Conservation (phyloP, 768 basidiomycete species). For the Leccinum pellstonianum region DNA sequence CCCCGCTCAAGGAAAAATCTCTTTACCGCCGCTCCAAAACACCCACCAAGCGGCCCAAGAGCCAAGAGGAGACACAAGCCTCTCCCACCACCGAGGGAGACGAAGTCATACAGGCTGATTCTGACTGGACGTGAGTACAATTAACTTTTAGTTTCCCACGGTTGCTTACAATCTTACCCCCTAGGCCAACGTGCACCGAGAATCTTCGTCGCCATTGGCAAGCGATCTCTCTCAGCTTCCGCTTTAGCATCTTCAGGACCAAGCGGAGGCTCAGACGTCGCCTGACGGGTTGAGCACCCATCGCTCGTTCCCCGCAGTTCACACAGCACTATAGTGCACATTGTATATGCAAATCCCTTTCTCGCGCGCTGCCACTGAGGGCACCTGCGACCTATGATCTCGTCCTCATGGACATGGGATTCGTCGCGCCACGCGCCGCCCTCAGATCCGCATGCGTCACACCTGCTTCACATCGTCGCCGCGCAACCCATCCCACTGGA, state of each 20-base stretch:
- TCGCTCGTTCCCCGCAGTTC: conserved; percentile 10
- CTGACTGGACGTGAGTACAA: conserved; percentile 35
- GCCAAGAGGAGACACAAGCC: conserved; percentile 22
- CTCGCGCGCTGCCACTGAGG: conserved; percentile 25
- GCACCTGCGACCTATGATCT: conserved; percentile 23
- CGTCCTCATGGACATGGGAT: conserved; percentile 21
- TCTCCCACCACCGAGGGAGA: conserved; percentile 1
- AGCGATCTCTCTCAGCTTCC: conserved; percentile 51
- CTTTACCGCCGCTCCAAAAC: conserved; percentile 21
- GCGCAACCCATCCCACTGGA: conserved; percentile 15
- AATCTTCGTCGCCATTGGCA: conserved; percentile 59
- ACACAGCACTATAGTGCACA: conserved; percentile 15
- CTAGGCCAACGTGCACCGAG: conserved; percentile 58
- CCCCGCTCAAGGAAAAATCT: conserved; percentile 30
- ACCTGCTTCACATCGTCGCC: conserved; percentile 18
- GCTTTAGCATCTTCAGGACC: conserved; percentile 58
- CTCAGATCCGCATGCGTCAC: conserved; percentile 24
- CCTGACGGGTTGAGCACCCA: conserved; percentile 25
- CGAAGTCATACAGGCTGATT: conserved; percentile 20
- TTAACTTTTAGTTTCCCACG: not conserved
- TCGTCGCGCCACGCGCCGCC: conserved; percentile 25
- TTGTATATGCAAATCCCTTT: conserved; percentile 26
- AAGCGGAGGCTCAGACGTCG: conserved; percentile 37
- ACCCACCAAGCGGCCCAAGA: conserved; percentile 13
- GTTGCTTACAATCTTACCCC: conserved; percentile 1